Conservation (phyloP, 1,284 basidiomycete species). For the Heterobasidion parviporum region DNA sequence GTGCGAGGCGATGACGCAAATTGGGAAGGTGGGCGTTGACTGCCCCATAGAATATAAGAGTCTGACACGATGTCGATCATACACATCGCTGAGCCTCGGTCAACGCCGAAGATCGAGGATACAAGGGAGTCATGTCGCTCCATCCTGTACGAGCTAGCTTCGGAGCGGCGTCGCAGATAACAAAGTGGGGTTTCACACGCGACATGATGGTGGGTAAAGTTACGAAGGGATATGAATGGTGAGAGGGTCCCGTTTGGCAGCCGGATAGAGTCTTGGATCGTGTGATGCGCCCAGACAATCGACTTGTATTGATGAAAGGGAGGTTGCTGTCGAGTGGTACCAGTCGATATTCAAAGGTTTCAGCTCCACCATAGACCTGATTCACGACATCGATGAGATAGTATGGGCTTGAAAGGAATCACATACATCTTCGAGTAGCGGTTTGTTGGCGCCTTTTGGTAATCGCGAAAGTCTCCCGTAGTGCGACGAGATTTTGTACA, state of each 20-base stretch:
- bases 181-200: background rate
- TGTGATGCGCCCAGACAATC: background rate
- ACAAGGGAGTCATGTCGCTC: background rate
- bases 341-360: background rate
- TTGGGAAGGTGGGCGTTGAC: background rate
- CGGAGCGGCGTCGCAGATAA: background rate
- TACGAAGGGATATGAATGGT: background rate
- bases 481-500: background rate
- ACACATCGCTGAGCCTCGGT: background rate
- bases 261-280: background rate
- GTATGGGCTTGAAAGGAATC: background rate
- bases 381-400: background rate
- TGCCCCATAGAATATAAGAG: background rate
- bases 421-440: background rate
- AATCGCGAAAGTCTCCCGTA: background rate
- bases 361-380: background rate
- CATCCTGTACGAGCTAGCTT: background rate
- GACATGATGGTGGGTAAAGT: background rate
- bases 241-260: background rate
- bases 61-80: background rate
- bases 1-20: background rate
- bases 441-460: background rate
- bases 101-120: background rate
- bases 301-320: background rate
- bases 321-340: background rate